A percentile compares a stretch with the other conserved stretches of the same genome.
Conservation (phyloP, 352 stramenopile species). For the Phytophthora capsici region DNA sequence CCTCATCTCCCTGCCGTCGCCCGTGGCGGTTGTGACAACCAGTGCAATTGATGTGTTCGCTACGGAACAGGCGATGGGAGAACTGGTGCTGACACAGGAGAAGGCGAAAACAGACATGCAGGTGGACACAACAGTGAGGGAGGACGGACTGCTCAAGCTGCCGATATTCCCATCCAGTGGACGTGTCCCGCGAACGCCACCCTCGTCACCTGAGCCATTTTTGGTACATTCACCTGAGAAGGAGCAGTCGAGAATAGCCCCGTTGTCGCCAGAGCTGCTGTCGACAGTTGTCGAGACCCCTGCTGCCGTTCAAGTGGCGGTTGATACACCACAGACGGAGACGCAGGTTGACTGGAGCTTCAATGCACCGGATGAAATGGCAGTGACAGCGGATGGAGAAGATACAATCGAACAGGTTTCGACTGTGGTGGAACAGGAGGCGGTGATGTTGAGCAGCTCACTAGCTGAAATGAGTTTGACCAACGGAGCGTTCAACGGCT, state of each 20-base stretch:
- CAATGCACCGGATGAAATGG: not conserved
- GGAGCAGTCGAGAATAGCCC: slow-evolving; percentile 24
- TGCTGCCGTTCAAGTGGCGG: not conserved
- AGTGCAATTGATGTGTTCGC: slow-evolving; percentile 24
- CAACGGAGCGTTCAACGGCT: not conserved
- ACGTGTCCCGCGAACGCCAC: slow-evolving; percentile 30
- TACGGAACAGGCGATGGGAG: slow-evolving; percentile 22
- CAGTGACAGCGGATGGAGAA: not conserved
- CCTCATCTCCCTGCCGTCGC: slow-evolving; percentile 54
- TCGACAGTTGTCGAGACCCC: slow-evolving; percentile 3
- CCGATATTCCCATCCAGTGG: slow-evolving; percentile 30
- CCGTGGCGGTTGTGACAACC: slow-evolving; percentile 25
- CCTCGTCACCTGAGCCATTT: slow-evolving; percentile 25
- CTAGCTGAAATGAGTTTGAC: slow-evolving; percentile 32
- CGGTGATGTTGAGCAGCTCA: slow-evolving; percentile 7
- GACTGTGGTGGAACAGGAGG: slow-evolving; percentile 16
- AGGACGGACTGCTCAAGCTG: slow-evolving; percentile 29
- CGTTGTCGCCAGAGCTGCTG: slow-evolving; percentile 10
- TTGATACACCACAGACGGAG: not conserved
- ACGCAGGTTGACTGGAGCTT: not conserved
- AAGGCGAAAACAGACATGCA: not conserved
- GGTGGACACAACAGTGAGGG: not conserved
- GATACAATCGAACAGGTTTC: not conserved
- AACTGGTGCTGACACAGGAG: slow-evolving; percentile 14
- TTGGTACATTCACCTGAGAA: slow-evolving; percentile 36